A percentile compares a stretch with the other conserved stretches of the same genome.
Evolutionary conservation across 495 filamentous ascomycete genomes (phyloP).

Genomic region (Xylaria nigripes): DNA sequence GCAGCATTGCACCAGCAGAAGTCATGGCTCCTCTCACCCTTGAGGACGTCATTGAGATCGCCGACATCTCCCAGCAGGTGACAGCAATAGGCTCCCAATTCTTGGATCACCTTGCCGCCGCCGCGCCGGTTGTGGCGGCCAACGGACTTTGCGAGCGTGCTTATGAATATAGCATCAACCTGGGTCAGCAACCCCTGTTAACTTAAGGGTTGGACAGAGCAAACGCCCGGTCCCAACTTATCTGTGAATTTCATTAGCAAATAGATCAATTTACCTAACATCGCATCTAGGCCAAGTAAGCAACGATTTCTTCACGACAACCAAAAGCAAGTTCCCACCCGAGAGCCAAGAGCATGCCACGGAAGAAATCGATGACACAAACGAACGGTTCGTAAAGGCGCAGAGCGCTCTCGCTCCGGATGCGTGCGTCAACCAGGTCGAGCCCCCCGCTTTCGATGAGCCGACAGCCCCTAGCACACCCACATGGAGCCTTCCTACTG

Average conservation of each 20-base stretch:
- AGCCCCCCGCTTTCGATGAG: neutral
- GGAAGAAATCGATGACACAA: neutral
- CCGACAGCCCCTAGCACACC: neutral
- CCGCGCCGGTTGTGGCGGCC: neutral
- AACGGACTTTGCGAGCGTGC: neutral
- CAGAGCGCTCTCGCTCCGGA: neutral
- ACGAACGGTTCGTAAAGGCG: neutral
- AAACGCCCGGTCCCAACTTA: neutral
- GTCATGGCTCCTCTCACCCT: neutral
- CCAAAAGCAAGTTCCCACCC: slow-evolving; percentile 4
- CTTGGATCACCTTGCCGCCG: neutral
- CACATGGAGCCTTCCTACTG: neutral
- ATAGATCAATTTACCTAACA: neutral
- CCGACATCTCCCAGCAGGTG: neutral
- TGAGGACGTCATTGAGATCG: neutral
- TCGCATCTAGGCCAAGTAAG: neutral
- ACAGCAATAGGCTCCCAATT: neutral
- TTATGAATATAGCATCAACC: neutral
- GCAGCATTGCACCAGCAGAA: neutral
- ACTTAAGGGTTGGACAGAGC: neutral
- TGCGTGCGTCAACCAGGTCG: neutral
- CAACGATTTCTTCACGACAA: slow-evolving; percentile 3
- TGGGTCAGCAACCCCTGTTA: slow-evolving; percentile 4
- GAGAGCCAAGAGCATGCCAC: neutral
- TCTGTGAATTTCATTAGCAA: neutral